These are phyloP conservation scores for Phytopythium oedochilum DNA, from an alignment of 352 stramenopile species.

Conservation along the genomic window DNA sequence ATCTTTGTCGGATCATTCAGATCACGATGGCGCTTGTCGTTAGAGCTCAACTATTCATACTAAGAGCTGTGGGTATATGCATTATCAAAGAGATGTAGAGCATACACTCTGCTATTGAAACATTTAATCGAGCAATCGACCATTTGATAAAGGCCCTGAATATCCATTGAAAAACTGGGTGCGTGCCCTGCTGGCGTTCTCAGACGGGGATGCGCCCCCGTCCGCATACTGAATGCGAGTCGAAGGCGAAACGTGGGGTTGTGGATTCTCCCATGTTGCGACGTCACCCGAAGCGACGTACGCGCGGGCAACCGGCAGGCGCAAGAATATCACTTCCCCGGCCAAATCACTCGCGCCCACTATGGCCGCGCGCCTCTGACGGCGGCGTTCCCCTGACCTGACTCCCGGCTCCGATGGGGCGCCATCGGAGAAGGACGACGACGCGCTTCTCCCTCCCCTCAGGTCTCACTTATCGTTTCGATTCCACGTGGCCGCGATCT, in stretches of 20 bases:
- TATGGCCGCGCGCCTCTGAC: not conserved
- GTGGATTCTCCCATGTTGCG: conserved; percentile 1
- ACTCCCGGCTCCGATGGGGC: not conserved
- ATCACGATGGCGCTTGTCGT: not conserved
- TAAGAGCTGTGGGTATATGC: too few species aligned
- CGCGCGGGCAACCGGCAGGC: not conserved
- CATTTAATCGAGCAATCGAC: too few species aligned
- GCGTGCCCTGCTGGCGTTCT: not conserved
- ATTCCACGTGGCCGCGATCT: not conserved
- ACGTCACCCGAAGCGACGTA: not conserved
- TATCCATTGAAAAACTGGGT: not conserved
- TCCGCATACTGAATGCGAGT: not conserved
- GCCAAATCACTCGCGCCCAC: not conserved
- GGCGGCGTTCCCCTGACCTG: not conserved
- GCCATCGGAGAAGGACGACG: not conserved
- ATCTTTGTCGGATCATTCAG: not conserved
- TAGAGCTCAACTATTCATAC: too few species aligned
- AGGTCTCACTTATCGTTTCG: conserved; percentile 1
- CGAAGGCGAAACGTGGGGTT: conserved; percentile 3
- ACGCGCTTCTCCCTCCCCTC: not conserved
- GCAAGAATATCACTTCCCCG: conserved; percentile 5
- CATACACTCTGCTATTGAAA: too few species aligned
- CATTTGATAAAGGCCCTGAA: too few species aligned
- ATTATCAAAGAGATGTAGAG: too few species aligned
- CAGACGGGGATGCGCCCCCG: not conserved